Evolutionary conservation across 2,329 filamentous ascomycete species (phyloP), one percentile per base, ranked within the genome.

Genomic region (Aspergillus puulaauensis): DNA sequence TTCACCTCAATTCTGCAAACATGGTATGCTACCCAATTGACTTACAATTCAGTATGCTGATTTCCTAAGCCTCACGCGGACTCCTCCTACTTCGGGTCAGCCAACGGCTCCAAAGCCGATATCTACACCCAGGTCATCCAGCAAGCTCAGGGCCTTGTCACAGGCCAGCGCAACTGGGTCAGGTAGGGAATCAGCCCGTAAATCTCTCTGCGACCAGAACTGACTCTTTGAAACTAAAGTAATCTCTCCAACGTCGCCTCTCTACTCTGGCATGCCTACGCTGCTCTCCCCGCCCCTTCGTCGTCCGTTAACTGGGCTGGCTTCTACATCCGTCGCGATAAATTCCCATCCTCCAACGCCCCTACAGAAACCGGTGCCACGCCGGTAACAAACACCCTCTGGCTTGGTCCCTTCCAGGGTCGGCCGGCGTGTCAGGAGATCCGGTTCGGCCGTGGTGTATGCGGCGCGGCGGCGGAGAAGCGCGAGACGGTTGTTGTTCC

Each of bases 401-500:
- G 80, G 5, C 72, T 81, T 0, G 79, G 78, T 2, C 79, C 79
- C 1, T 81, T 81, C 66, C 76, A 78, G 35, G 79, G 79, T 9
- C 78, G 79, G 50, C 75, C 77, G 11, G 79, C 79, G 1, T 81
- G 79, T 57, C 79, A 81, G 67, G 70, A 73, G 52, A 81, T 81
- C 46, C 67, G 67, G 2, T 75, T 80, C 51, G 78, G 77, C 0
- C 71, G 71, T 43, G 79, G 79, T 7, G 79, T 81, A 6, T 81
- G 79, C 61, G 79, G 79, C 1, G 71, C 75, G 0, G 78, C 77
- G 3, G 78, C 77, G 1, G 67, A 69, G 40, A 71, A 68, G 40
- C 70, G 68, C 33, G 68, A 74, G 64, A 77, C 74, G 1, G 62
- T 78, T 3, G 50, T 79, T 11, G 77, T 81, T n/a, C 64, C 68